Evolutionary conservation across 352 stramenopile species (phyloP).

Genomic region (Phytophthora fragariaefolia): DNA sequence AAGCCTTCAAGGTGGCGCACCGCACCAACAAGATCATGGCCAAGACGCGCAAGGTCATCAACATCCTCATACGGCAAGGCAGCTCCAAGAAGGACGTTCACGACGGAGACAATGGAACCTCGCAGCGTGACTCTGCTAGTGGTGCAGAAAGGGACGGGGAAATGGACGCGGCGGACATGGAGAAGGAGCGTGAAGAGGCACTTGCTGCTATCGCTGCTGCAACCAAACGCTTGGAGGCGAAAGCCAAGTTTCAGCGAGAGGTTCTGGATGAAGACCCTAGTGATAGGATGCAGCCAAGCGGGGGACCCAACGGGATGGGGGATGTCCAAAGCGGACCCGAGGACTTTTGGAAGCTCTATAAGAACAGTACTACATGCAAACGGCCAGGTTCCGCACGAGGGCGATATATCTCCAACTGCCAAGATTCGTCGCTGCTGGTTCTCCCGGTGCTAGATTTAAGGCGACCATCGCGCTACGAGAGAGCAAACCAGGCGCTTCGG

Average conservation of each 20-base stretch:
- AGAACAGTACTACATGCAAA: slow-evolving; percentile 43
- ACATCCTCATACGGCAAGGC: slow-evolving; percentile 34
- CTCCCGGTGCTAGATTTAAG: slow-evolving; percentile 72
- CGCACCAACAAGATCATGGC: slow-evolving; percentile 65
- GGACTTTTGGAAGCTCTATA: slow-evolving; percentile 72
- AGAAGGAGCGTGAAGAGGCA: slow-evolving; percentile 19
- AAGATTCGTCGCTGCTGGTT: slow-evolving; percentile 65
- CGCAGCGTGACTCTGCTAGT: neutral
- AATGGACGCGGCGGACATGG: slow-evolving; percentile 9
- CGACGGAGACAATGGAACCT: slow-evolving; percentile 10
- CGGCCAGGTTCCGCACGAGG: slow-evolving; percentile 59
- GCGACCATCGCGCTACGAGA: slow-evolving; percentile 51
- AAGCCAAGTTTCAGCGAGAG: slow-evolving; percentile 55
- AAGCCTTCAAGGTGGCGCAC: slow-evolving; percentile 66
- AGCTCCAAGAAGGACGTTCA: slow-evolving; percentile 14
- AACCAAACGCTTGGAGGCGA: slow-evolving; percentile 27
- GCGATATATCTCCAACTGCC: slow-evolving; percentile 66
- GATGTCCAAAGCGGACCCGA: slow-evolving; percentile 16
- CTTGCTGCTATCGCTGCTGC: slow-evolving; percentile 6
- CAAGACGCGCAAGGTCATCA: slow-evolving; percentile 63
- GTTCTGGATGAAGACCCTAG: slow-evolving; percentile 46
- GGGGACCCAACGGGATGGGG: neutral
- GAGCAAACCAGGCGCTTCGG: slow-evolving; percentile 41
- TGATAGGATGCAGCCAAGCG: neutral
- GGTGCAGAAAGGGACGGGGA: slow-evolving; percentile 10